These are phyloP conservation scores for Phytophthora nicotianae DNA, from an alignment of 352 stramenopile species.

Conservation along the genomic window DNA sequence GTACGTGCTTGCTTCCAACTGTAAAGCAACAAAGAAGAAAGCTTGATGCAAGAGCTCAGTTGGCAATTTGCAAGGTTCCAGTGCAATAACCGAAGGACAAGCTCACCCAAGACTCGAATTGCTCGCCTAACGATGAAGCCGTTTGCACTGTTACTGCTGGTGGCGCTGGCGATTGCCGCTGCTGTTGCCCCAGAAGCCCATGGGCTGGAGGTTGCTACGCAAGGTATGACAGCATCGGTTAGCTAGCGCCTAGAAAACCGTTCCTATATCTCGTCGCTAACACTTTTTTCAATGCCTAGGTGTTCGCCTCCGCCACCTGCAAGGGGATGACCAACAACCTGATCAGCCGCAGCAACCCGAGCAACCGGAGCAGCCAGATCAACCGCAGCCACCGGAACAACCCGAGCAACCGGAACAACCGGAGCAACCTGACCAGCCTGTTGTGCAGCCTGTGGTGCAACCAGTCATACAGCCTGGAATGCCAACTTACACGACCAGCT, in stretches of 20 bases:
- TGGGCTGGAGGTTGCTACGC: neutral
- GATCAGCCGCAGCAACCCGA: constrained; percentile 4
- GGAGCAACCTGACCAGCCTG: neutral
- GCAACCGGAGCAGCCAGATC: constrained; percentile 6
- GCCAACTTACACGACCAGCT: neutral
- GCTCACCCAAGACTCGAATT: neutral
- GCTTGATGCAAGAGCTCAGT: constrained; percentile 23
- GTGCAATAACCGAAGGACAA: neutral
- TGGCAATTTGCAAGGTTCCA: constrained; percentile 14
- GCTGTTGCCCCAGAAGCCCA: neutral
- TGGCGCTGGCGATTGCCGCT: constrained; percentile 16
- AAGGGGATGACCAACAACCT: constrained; percentile 15
- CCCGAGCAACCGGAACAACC: neutral
- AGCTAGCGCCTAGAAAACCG: too few relatives aligned
- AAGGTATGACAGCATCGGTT: constrained; percentile 6
- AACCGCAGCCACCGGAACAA: constrained; percentile 8
- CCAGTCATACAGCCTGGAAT: neutral
- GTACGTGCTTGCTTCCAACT: too few relatives aligned
- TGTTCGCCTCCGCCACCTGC: constrained; percentile 16
- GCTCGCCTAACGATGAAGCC: constrained; percentile 12
- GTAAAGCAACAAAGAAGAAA: too few relatives aligned
- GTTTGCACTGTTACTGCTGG: constrained; percentile 12
- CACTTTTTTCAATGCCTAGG: neutral
- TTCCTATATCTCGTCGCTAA: neutral
- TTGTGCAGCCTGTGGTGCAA: neutral